A percentile compares a stretch with the other conserved stretches of the same genome.
phyloP scores from a whole-genome alignment of 352 stramenopile genomes.

The Phytophthora uliginosa region DNA sequence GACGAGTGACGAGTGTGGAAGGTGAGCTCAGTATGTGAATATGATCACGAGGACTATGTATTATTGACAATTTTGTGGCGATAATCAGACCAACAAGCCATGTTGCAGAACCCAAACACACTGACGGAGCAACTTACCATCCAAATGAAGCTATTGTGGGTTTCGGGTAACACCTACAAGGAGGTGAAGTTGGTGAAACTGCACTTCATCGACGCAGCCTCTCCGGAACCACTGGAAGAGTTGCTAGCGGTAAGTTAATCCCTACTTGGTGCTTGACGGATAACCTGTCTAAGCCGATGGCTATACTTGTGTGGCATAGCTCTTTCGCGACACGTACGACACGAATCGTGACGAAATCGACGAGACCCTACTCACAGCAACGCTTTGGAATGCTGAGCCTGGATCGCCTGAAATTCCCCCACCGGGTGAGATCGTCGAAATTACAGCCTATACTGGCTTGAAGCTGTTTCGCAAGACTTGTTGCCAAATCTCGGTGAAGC shows the following conservation, averaged over 20 bases:
- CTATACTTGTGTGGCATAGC: background rate
- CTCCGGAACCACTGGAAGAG: background rate
- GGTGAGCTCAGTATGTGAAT: background rate
- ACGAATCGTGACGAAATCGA: background rate
- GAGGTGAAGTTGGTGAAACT: background rate
- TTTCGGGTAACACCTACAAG: background rate
- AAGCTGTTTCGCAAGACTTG: background rate
- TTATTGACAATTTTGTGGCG: background rate
- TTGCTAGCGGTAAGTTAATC: background rate
- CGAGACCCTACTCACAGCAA: background rate
- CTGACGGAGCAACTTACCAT: background rate
- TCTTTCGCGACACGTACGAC: background rate
- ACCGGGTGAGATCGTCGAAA: no score
- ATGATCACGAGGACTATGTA: background rate
- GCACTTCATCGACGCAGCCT: background rate
- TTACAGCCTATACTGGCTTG: no score
- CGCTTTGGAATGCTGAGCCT: background rate
- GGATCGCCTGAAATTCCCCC: no score
- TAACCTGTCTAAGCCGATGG: background rate
- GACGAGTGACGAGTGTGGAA: background rate
- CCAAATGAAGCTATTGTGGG: background rate
- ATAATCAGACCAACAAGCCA: background rate
- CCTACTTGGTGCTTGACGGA: no score
- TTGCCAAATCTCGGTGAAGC: background rate
- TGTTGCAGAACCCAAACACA: background rate